A percentile compares a stretch with the other conserved stretches of the same genome.
Conservation (phyloP, 441 rosid genomes). For the Melastoma candidum region DNA sequence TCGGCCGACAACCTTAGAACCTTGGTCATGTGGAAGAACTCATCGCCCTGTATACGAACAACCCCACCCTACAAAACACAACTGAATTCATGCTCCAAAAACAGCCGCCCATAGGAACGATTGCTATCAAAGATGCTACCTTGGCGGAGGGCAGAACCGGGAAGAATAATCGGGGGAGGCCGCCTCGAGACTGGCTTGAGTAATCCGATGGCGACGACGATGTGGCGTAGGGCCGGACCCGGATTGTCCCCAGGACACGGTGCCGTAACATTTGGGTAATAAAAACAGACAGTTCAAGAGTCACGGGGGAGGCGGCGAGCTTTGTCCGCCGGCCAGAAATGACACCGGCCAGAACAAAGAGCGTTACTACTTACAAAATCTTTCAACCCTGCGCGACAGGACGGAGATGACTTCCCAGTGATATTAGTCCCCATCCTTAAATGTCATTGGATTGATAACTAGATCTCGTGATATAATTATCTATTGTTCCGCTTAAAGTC, state of each 20-base stretch:
- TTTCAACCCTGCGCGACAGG: too few species aligned
- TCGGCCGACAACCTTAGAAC: slow-evolving; percentile 48
- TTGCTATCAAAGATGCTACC: slow-evolving; percentile 19
- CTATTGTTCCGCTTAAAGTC: slow-evolving; percentile 45
- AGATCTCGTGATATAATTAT: not conserved
- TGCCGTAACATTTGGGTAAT: too few species aligned
- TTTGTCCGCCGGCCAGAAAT: too few species aligned
- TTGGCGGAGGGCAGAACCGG: slow-evolving; percentile 43
- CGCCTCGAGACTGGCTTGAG: slow-evolving; percentile 56
- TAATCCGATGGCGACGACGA: slow-evolving; percentile 32
- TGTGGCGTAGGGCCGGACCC: slow-evolving; percentile 22
- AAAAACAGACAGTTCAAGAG: not conserved
- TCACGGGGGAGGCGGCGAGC: too few species aligned
- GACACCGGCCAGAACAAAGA: too few species aligned
- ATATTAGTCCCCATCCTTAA: too few species aligned
- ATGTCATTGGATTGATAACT: too few species aligned
- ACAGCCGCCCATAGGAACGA: not conserved
- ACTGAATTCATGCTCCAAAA: not conserved
- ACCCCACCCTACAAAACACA: slow-evolving; percentile 39
- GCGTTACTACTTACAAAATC: too few species aligned
- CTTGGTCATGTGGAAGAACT: slow-evolving; percentile 76
- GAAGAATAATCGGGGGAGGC: slow-evolving; percentile 71
- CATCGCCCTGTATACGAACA: slow-evolving; percentile 68
- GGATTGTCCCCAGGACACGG: too few species aligned
- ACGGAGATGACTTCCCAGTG: too few species aligned